Percentiles rank a stretch among this genome's conserved stretches.
phyloP scores from a whole-genome alignment of 2,329 filamentous ascomycete genomes.

The Phialophora macrospora region DNA sequence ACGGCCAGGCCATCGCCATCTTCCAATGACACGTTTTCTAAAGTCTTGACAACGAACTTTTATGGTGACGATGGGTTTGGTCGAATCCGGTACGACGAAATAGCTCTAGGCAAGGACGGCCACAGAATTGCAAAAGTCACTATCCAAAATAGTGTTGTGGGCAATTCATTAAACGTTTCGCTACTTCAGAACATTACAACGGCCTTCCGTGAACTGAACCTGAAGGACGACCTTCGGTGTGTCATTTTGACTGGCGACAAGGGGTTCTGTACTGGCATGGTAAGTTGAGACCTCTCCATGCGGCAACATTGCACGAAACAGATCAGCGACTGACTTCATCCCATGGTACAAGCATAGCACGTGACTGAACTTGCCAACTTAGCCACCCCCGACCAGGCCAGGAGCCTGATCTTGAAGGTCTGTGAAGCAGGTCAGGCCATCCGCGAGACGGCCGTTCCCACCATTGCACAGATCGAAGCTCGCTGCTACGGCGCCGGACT shows the following conservation, averaged over 20 bases:
- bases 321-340: background rate
- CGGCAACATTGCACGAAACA: background rate
- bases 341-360: background rate
- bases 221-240: conserved; percentile 10
- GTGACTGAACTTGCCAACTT: conserved; percentile 24
- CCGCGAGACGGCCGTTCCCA: conserved; percentile 16
- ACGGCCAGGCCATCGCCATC: background rate
- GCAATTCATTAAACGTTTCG: conserved; percentile 8
- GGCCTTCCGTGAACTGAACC: conserved; percentile 1
- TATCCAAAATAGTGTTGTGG: conserved; percentile 1
- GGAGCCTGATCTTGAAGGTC: conserved; percentile 44
- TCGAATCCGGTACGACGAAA: conserved; percentile 6
- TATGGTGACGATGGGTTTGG: background rate
- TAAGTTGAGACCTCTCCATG: background rate
- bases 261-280: conserved; percentile 20
- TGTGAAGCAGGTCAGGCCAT: conserved; percentile 30
- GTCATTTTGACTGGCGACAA: conserved; percentile 10
- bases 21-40: background rate
- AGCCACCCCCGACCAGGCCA: conserved; percentile 40
- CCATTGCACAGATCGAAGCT: conserved; percentile 21
- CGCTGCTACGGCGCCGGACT: conserved; percentile 23
- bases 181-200: conserved; percentile 9
- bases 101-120: background rate
- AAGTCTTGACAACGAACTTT: background rate
- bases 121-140: conserved; percentile 11